phyloP scores from a whole-genome alignment of 2,329 filamentous ascomycete genomes.

The Colletotrichum nymphaeae region DNA sequence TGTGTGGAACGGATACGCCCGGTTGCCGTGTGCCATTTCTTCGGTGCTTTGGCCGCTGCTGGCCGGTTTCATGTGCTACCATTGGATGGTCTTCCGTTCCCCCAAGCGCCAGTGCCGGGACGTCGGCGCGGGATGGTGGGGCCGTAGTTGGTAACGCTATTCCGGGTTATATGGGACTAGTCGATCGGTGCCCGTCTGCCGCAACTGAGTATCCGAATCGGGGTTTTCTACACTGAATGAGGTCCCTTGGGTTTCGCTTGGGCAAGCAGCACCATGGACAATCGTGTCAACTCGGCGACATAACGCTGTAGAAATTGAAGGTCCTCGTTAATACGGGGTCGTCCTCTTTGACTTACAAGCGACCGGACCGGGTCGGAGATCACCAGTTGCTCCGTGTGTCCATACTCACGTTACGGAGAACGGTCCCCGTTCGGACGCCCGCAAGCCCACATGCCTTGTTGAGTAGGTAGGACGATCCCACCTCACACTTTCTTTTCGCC shows the following conservation, averaged over 20 bases:
- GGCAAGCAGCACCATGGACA: neutral
- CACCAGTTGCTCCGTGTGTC: slow-evolving; percentile 22
- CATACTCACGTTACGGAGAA: neutral
- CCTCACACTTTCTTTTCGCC: neutral
- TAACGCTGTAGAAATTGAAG: neutral
- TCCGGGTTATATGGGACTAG: neutral
- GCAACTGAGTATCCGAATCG: neutral
- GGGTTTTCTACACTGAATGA: neutral
- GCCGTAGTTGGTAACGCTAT: neutral
- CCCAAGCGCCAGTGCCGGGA: neutral
- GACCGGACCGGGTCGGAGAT: neutral
- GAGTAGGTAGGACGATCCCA: neutral
- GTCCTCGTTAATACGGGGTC: neutral
- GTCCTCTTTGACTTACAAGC: neutral
- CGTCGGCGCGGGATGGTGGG: neutral
- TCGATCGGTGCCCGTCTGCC: neutral
- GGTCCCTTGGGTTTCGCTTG: neutral
- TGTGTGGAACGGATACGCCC: neutral
- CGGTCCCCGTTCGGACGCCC: slow-evolving; percentile 19
- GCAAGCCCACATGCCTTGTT: neutral
- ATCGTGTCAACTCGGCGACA: neutral
- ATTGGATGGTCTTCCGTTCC: neutral
- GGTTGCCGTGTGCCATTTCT: neutral
- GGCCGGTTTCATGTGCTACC: slow-evolving; percentile 14
- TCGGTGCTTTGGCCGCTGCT: neutral